Evolutionary conservation across 495 filamentous ascomycete genomes (phyloP), one percentile per base, ranked within the genome.

Genomic region (Aspergillus biplanus): DNA sequence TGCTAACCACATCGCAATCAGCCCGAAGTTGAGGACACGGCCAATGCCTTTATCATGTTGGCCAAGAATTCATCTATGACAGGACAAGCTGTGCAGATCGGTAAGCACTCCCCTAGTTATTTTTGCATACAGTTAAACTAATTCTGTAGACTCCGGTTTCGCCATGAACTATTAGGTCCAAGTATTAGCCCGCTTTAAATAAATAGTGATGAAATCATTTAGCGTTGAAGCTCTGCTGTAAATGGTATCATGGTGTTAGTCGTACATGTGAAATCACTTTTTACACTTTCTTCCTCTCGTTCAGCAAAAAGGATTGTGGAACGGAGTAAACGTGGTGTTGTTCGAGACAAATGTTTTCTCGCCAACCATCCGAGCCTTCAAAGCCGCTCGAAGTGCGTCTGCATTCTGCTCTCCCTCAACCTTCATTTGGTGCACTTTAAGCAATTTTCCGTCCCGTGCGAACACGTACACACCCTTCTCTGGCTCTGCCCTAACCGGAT

Each of bases 31-130:
- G 84, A 87, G 15, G 85, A 86, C 66, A 78, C 77, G 12, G 84
- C 85, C 15, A 77, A 86, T 47, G 73, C 78, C 21, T 87, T 79
- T 61, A 56, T 85, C 33, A 78, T 75, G 44, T 69, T 81, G 52
- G 84, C 85, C 5, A 85, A 81, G 58, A 87, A 87, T 63, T 63
- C 73, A 21, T 85, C 84, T 12, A 83, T 87, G 82, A 87, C 84
- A 4, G 84, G 85, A 31, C 82, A 83, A 62, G 68, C 78, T 18
- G 68, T 87, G 21, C 76, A 79, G 60, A 71, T 87, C 59, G 85
- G 84, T 87, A 69, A 63, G 80, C 64, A 1, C 4, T 27, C 33
- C 32, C 35, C 31, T 5, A 7, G 1, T 9, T 32, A 34, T 48
- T 21, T 35, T 33, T 31, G 44, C 37, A 12, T 61, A 7, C 8